phyloP scores from a whole-genome alignment of 2,329 filamentous ascomycete species.

The Apiospora rasikravindrae region DNA sequence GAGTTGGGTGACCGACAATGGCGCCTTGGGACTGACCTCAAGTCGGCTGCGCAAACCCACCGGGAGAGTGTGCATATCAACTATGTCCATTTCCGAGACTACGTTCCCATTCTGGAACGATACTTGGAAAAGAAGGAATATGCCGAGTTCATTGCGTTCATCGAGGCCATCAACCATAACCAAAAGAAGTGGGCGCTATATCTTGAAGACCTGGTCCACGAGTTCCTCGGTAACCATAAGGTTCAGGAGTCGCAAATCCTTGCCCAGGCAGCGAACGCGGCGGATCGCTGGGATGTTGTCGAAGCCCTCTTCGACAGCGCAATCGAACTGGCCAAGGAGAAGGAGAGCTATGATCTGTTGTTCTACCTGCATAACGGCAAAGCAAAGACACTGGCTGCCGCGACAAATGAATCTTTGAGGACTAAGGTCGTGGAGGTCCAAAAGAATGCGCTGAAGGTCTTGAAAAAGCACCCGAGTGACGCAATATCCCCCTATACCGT shows the following conservation, averaged over 20 bases:
- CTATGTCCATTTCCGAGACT: slow-evolving; percentile 35
- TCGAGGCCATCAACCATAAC: slow-evolving; percentile 32
- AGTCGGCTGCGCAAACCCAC: slow-evolving; percentile 32
- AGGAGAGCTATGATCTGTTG: slow-evolving; percentile 34
- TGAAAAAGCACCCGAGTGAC: slow-evolving; percentile 32
- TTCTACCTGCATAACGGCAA: slow-evolving; percentile 35
- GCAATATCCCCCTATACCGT: slow-evolving; percentile 30
- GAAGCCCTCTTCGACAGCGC: slow-evolving; percentile 33
- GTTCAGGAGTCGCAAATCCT: slow-evolving; percentile 31
- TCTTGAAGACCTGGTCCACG: slow-evolving; percentile 38
- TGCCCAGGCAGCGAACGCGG: slow-evolving; percentile 33
- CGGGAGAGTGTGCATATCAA: slow-evolving; percentile 36
- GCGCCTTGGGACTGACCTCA: slow-evolving; percentile 32
- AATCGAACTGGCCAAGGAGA: slow-evolving; percentile 31
- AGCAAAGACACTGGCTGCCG: slow-evolving; percentile 31
- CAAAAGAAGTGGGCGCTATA: slow-evolving; percentile 33
- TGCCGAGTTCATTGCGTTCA: slow-evolving; percentile 34
- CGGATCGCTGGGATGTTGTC: slow-evolving; percentile 35
- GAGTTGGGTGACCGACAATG: slow-evolving; percentile 37
- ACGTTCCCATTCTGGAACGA: slow-evolving; percentile 30
- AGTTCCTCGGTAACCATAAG: slow-evolving; percentile 32
- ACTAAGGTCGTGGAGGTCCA: slow-evolving; percentile 32
- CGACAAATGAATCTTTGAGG: slow-evolving; percentile 26
- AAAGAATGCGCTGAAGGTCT: slow-evolving; percentile 31
- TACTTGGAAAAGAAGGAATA: slow-evolving; percentile 31